phyloP scores from a whole-genome alignment of 345 rosid species.

The Acer negundo region DNA sequence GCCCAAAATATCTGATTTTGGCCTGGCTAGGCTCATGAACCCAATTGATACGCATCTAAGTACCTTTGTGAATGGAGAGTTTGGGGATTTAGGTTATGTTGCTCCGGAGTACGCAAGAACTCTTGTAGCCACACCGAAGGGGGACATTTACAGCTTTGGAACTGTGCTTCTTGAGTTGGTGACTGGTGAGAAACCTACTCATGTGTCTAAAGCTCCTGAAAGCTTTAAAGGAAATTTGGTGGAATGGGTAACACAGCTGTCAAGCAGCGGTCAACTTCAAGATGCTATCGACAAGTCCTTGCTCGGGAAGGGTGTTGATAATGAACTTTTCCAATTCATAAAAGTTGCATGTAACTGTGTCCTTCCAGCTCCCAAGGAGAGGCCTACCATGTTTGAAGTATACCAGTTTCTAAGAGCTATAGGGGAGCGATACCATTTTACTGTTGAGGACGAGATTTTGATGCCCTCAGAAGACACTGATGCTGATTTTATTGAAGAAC shows the following conservation, averaged over 20 bases:
- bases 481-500: constrained; percentile 63
- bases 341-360: constrained; percentile 87
- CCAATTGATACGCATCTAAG: constrained; percentile 93
- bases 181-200: constrained; percentile 83
- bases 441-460: constrained; percentile 64
- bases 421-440: constrained; percentile 80
- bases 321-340: constrained; percentile 73
- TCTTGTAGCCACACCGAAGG: constrained; percentile 87
- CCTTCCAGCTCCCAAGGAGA: constrained; percentile 59
- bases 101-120: constrained; percentile 92
- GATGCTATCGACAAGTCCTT: constrained; percentile 64
- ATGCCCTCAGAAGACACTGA: constrained; percentile 58
- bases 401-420: constrained; percentile 83
- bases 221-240: constrained; percentile 86
- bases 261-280: constrained; percentile 50
- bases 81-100: constrained; percentile 93
- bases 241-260: constrained; percentile 70
- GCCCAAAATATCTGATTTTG: constrained; percentile 92
- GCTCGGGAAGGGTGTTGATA: constrained; percentile 63
- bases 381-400: constrained; percentile 90
- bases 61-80: constrained; percentile 96
- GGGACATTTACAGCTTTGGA: constrained; percentile 96
- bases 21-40: constrained; percentile 95
- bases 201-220: constrained; percentile 61
- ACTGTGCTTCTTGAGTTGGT: constrained; percentile 92